These are phyloP conservation scores for Canavalia gladiata DNA, from an alignment of 306 rosid species.

Conservation along the genomic window DNA sequence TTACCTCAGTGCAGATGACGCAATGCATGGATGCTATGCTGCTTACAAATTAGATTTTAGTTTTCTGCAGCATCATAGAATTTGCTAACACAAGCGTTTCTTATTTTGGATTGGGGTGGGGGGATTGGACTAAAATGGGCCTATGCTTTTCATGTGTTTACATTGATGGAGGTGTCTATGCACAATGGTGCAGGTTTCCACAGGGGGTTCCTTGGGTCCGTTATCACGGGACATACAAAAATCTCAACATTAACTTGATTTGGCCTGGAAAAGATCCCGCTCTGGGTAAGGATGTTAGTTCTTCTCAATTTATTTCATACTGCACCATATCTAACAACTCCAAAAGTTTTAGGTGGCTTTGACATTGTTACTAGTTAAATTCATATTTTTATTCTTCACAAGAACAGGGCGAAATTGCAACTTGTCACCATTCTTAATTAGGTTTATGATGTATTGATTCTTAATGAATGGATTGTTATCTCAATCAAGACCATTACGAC, in stretches of 20 bases:
- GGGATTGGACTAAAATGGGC: background rate
- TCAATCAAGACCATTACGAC: background rate
- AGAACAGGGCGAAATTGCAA: background rate
- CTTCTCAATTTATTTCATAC: slow-evolving; percentile 23
- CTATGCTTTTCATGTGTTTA: slow-evolving; percentile 2
- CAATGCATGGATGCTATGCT: background rate
- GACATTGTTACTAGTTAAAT: background rate
- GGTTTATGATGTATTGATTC: slow-evolving; percentile 6
- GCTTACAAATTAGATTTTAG: background rate
- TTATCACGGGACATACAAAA: slow-evolving; percentile 73
- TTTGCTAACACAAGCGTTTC: background rate
- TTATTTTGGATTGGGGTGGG: background rate
- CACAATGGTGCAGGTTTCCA: slow-evolving; percentile 70
- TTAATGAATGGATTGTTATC: slow-evolving; percentile 26
- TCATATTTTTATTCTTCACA: slow-evolving; percentile 9
- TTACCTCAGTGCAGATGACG: background rate
- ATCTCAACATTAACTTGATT: slow-evolving; percentile 70
- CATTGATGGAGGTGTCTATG: slow-evolving; percentile 40
- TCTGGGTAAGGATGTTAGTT: slow-evolving; percentile 60
- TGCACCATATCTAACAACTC: background rate
- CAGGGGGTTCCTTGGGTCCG: slow-evolving; percentile 86
- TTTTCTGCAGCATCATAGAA: background rate
- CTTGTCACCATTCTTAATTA: background rate
- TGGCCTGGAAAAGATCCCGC: slow-evolving; percentile 91
- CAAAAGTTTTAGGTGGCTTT: background rate